Conservation (phyloP, 2,329 filamentous ascomycete species). For the Penicillium sp. region DNA sequence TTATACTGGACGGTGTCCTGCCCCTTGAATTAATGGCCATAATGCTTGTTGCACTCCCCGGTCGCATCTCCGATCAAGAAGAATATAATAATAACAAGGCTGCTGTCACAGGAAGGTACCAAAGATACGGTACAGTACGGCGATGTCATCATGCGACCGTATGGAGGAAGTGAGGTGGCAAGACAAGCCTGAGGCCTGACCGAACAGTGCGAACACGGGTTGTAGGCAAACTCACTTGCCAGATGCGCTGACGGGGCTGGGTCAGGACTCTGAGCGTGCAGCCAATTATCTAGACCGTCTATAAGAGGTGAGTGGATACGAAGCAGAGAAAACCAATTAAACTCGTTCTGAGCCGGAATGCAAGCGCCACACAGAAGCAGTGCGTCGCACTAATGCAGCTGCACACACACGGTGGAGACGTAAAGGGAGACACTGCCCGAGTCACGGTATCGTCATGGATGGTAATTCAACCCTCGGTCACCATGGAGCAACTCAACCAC, state of each 20-base stretch:
- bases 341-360: too few relatives aligned
- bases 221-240: too few relatives aligned
- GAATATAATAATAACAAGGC: not conserved
- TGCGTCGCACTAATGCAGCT: slow-evolving; percentile 1
- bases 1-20: not conserved
- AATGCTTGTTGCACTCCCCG: not conserved
- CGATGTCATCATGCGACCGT: slow-evolving; percentile 8
- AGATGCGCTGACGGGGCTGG: too few relatives aligned
- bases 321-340: too few relatives aligned
- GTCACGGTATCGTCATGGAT: slow-evolving; percentile 11
- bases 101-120: not conserved
- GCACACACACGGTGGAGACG: not conserved
- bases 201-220: too few relatives aligned
- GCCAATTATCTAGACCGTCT: too few relatives aligned
- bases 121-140: not conserved
- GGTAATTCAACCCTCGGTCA: slow-evolving; percentile 7
- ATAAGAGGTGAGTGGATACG: too few relatives aligned
- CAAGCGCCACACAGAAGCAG: too few relatives aligned
- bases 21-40: not conserved
- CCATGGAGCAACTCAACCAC: not conserved
- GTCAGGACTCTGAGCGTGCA: too few relatives aligned
- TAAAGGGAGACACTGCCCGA: not conserved
- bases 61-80: not conserved
- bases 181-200: too few relatives aligned
- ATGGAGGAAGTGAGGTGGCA: not conserved